Evolutionary conservation across 768 basidiomycete species (phyloP).

Genomic region (Xerocomellus intermedius): DNA sequence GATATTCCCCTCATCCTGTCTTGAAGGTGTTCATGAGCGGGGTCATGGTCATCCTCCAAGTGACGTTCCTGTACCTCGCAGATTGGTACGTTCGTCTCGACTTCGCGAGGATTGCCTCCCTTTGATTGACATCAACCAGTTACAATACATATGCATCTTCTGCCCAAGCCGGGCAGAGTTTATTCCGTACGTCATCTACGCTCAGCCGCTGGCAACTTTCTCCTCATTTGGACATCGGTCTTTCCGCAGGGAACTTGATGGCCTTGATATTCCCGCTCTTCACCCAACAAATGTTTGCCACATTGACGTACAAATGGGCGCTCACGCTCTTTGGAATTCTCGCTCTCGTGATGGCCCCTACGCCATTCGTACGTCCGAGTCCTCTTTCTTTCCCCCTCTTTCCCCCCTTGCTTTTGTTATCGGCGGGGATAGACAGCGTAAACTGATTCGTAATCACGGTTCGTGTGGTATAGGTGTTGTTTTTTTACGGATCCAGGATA

Average conservation of each 20-base stretch:
- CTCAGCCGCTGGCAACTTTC: neutral
- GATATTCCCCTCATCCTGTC: neutral
- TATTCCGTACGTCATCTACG: slow-evolving; percentile 37
- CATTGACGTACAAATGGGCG: slow-evolving; percentile 51
- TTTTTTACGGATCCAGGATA: slow-evolving; percentile 33
- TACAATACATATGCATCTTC: slow-evolving; percentile 50
- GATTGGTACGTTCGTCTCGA: slow-evolving; percentile 40
- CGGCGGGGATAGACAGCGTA: neutral
- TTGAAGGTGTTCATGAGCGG: slow-evolving; percentile 41
- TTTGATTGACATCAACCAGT: slow-evolving; percentile 20
- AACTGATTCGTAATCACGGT: neutral
- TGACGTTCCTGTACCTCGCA: slow-evolving; percentile 47
- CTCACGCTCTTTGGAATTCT: slow-evolving; percentile 42
- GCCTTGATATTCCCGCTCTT: slow-evolving; percentile 51
- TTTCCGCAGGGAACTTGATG: slow-evolving; percentile 36
- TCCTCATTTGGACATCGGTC: neutral
- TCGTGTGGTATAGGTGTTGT: slow-evolving; percentile 20
- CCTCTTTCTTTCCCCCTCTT: neutral
- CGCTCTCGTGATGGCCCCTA: slow-evolving; percentile 42
- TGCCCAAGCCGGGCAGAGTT: slow-evolving; percentile 51
- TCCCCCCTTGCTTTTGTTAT: neutral
- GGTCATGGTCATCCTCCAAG: slow-evolving; percentile 43
- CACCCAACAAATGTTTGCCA: slow-evolving; percentile 43
- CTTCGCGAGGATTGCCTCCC: neutral
- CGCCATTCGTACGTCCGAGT: slow-evolving; percentile 39